phyloP scores from a whole-genome alignment of 2,329 filamentous ascomycete genomes.

The Exserohilum rostratum region DNA sequence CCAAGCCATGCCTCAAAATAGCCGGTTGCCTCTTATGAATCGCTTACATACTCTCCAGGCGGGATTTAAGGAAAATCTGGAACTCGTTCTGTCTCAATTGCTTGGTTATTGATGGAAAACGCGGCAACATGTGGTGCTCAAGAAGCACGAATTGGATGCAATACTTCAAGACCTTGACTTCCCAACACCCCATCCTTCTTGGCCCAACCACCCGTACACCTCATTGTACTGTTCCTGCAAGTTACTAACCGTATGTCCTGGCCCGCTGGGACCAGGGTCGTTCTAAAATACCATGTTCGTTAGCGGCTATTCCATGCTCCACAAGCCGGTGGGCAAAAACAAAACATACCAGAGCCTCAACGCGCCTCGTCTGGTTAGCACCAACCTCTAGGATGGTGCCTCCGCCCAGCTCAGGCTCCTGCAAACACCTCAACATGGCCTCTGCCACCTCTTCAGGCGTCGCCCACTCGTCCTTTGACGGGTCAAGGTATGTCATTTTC shows the following conservation, averaged over 20 bases:
- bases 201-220: conserved; percentile 56
- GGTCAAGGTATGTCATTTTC: conserved; percentile 60
- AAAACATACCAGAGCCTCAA: conserved; percentile 48
- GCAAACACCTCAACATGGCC: conserved; percentile 63
- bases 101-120: no score
- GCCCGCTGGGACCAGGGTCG: conserved; percentile 59
- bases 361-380: conserved; percentile 57
- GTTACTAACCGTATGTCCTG: conserved; percentile 57
- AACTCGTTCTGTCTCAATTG: neutral
- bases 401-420: conserved; percentile 56
- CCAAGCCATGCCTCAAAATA: conserved; percentile 18
- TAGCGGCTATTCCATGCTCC: neutral
- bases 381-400: conserved; percentile 62
- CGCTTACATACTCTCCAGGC: neutral
- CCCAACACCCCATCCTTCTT: conserved; percentile 56
- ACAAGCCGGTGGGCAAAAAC: neutral
- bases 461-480: conserved; percentile 61
- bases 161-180: conserved; percentile 12
- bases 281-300: conserved; percentile 34
- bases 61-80: neutral
- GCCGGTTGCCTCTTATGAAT: neutral
- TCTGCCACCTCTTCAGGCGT: conserved; percentile 66
- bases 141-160: neutral
- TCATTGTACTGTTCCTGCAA: conserved; percentile 52
- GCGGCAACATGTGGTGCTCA: no score